Evolutionary conservation across 2,329 filamentous ascomycete species (phyloP), one percentile per base, ranked within the genome.

Genomic region (Aspergillus puulaauensis): DNA sequence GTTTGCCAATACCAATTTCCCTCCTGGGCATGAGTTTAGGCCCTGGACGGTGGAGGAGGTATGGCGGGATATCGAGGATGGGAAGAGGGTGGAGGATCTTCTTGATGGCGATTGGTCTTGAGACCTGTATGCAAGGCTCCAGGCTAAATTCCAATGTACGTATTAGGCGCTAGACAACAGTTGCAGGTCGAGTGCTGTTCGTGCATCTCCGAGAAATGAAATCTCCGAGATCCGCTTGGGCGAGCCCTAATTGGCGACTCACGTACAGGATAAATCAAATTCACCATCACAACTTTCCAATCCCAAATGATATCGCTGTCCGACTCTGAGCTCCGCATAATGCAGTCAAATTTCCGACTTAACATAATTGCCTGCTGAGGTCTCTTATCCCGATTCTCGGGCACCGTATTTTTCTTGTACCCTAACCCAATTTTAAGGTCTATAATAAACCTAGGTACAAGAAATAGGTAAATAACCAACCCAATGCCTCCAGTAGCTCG

Each of bases 1-100:
- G 12, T 78, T 80, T 68, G 70, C 75, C 53, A 77, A 81, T 56
- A 64, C 77, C 4, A 81, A 81, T 60, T 77, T 75, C 60, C 78
- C 78, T 12, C 72, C 66, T 9, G 77, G 76, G 1, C 77, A 78
- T 59, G 69, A 63, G 43, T 78, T 75, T 41, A 66, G 73, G 62
- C 66, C 73, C 1, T 79, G 76, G 76, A 76, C 69, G 41, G 75
- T 78, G 19, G 71, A 78, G 58, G 68, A 76, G 59, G 69, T 79
- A 12, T 75, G 76, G 67, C 69, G 72, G 21, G 72, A 74, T 47
- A 75, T 73, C 70, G 62, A 70, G 56, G 66, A 62, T 14, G 74
- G 74, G 6, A 70, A 61, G 43, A 45, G 48, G 6, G 40, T 64
- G 11, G 60, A 55, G 19, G 37, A 49, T 44, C 23, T 57, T 4